Base-by-base conservation (phyloP, 768 basidiomycete species). In the Tricholoma terreum region DNA sequence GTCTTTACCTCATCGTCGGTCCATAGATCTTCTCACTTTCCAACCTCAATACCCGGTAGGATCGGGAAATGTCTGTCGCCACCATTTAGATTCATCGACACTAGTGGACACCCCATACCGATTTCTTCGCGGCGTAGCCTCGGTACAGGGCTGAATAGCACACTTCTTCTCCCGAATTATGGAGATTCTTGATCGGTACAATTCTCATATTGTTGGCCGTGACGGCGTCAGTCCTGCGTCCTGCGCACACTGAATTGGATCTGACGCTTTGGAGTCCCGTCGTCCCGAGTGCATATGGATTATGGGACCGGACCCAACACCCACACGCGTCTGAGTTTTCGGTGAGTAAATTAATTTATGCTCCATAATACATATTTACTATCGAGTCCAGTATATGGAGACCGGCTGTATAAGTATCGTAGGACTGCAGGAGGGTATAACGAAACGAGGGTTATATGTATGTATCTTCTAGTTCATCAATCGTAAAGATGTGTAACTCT, bases 31-130 rank as follows among this genome's bases (percentile, higher is more conserved):
- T 12, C n/a, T n/a, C 24, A 45, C 50, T 33, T 35, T 34, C 22
- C 35, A 24, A 22, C 35, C 49, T 40, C 58, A 58, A 65, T 69
- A 67, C 61, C 68, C 67, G 68, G 66, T 60, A 45, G 59, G 53
- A 51, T 63, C 66, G 71, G 69, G 50, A 68, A 64, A 59, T 69
- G 50, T 31, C 46, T 50, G 5, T n/a, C 14, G 15, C 30, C 30
- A 49, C n/a, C n/a, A 17, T 15, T 17, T n/a, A 31, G 8, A 31
- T 17, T 49, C 46, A 8, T 30, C 46, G 27, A 31, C 24, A 49
- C 8, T 27, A 17, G 6, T 30, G 27, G n/a, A 27, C 46, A 31
- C 30, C 15, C 21, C 6, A 48, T 30, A 15, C 3, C 22, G 22
- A 45, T 12, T 15, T 31, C 15, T 17, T 30, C 46, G 30, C n/a